Conservation (phyloP, 2,329 filamentous ascomycete genomes). For the Calonectria pseudoreteaudii region DNA sequence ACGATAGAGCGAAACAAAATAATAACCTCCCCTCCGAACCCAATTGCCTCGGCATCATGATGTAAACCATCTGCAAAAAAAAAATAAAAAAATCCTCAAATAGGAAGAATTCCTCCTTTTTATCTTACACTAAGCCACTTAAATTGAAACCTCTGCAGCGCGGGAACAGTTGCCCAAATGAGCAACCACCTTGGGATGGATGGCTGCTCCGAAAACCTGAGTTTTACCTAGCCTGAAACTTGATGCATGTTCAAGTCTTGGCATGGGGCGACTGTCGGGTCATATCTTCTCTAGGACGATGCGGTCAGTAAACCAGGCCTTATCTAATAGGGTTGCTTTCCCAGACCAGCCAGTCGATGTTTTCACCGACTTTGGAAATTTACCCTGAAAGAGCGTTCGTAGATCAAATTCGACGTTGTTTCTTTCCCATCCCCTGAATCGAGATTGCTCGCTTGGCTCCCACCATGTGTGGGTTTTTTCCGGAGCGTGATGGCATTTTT, state of each 20-base stretch:
- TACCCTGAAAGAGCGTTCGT: not conserved
- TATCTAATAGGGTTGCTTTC: not conserved
- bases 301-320: not conserved
- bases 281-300: not conserved
- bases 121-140: not conserved
- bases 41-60: not conserved
- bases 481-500: not conserved
- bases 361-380: not conserved
- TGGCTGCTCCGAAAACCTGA: not conserved
- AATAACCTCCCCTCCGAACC: not conserved
- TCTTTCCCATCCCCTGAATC: not conserved
- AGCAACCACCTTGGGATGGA: not conserved
- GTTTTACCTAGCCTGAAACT: not conserved
- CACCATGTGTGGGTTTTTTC: not conserved
- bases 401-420: not conserved
- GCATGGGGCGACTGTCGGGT: not conserved
- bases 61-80: not conserved
- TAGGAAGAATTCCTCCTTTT: not conserved
- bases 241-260: not conserved
- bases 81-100: not conserved
- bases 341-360: not conserved
- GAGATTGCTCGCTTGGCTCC: not conserved
- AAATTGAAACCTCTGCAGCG: not conserved
- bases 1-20: not conserved
- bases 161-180: not conserved